Base-by-base conservation (phyloP, 1,139 yeast genomes). In the Hyphopichia fennica region DNA sequence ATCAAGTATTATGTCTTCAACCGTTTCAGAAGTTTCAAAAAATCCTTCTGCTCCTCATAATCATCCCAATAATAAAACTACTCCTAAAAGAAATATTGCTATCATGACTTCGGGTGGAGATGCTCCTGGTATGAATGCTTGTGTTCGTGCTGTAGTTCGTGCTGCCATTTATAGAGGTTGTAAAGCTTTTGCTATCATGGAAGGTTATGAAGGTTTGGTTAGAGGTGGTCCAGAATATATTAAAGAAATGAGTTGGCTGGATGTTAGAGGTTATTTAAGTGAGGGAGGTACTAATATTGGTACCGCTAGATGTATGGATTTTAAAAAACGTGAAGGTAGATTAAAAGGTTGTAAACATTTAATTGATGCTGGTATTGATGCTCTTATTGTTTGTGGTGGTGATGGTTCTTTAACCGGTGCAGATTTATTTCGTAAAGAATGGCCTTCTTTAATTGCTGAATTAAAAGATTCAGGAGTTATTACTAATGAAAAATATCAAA, bases 51-150 rank as follows among this genome's bases (percentile, higher is more conserved):
- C 13, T 25, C 28, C 8, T 25, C 45, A 50, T 1, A 45, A 59
- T 5, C 53, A 49, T 14, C 47, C 57, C 22, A 41, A 49, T 10
- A 43, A 41, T 5, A 5, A n/a, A 14, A 5, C 17, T 8, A 10
- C 34, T 31, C 19, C 34, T 8, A 49, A 49, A 40, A 72, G 73
- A 65, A 84, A 84, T 59, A 83, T 86, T 45, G 95, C 87, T 1
- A 88, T 86, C 18, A 86, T 86, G 93, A 86, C 95, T 2, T 84
- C 91, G 1, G 95, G 95, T 49, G 95, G 95, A 57, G 95, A 86
- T 60, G 85, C 93, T 37, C 93, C 88, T 16, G 95, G 95, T 53
- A 86, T 86, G 95, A 84, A 84, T 58, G 88, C 93, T 6, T 84
- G 82, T 22, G 93, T 86, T 9, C 72, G 93, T 51, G 91, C 93